phyloP scores from a whole-genome alignment of 305 asterid species.

The Coffea humblotiana region DNA sequence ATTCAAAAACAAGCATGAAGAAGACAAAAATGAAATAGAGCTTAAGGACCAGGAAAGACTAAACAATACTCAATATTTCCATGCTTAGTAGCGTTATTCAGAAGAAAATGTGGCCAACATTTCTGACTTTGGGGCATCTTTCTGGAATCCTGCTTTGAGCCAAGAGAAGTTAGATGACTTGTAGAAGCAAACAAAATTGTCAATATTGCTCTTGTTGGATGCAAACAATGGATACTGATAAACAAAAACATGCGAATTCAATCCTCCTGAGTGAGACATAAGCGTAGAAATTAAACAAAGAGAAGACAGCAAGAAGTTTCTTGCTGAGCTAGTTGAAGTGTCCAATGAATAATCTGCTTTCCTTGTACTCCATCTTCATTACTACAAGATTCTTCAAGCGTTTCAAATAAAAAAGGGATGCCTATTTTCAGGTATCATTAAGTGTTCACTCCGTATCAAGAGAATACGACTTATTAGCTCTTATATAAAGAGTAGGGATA shows the following conservation, averaged over 20 bases:
- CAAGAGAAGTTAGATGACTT: slow-evolving; percentile 23
- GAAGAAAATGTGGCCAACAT: background rate
- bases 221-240: background rate
- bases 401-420: background rate
- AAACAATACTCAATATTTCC: background rate
- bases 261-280: background rate
- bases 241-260: background rate
- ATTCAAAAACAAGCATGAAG: slow-evolving; percentile 21
- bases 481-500: background rate
- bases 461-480: background rate
- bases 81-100: background rate
- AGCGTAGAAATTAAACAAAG: slow-evolving; percentile 14
- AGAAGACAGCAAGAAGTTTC: background rate
- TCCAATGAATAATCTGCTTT: background rate
- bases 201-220: background rate
- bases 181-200: slow-evolving; percentile 3
- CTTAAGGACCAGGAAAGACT: background rate
- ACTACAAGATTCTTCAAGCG: background rate
- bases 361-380: slow-evolving; percentile 5
- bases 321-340: background rate
- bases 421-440: background rate
- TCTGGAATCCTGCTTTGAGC: slow-evolving; percentile 30
- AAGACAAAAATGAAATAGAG: slow-evolving; percentile 19
- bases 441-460: background rate
- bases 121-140: slow-evolving; percentile 19